Percentiles rank a stretch among this genome's conserved stretches.
phyloP scores from a whole-genome alignment of 768 basidiomycete species.

The Mycena chlorophos region DNA sequence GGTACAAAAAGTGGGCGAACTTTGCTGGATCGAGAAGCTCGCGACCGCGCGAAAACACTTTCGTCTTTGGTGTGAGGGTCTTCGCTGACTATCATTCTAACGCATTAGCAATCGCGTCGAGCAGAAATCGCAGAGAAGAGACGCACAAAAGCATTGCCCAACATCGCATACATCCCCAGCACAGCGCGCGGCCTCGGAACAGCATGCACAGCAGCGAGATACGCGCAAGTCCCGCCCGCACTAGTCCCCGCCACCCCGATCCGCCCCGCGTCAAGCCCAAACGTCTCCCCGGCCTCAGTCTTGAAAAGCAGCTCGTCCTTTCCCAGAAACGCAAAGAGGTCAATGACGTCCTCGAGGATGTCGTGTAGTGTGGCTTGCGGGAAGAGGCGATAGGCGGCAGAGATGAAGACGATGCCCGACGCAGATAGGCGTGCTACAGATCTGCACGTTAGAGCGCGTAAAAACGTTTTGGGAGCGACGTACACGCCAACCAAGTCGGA shows the following conservation, averaged over 20 bases:
- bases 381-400: slow-evolving; percentile 63
- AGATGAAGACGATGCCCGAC: slow-evolving; percentile 58
- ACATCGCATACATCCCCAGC: slow-evolving; percentile 62
- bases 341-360: slow-evolving; percentile 57
- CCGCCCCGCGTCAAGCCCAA: slow-evolving; percentile 42
- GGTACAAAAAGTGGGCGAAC: slow-evolving; percentile 51
- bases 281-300: slow-evolving; percentile 15
- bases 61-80: slow-evolving; percentile 48
- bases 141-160: slow-evolving; percentile 57
- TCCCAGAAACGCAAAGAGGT: slow-evolving; percentile 51
- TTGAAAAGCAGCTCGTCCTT: slow-evolving; percentile 22
- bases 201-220: slow-evolving; percentile 57
- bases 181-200: slow-evolving; percentile 54
- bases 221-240: slow-evolving; percentile 64
- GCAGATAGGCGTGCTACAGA: slow-evolving; percentile 46
- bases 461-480: no score
- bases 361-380: slow-evolving; percentile 56
- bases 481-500: slow-evolving; percentile 49
- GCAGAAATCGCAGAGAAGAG: not conserved
- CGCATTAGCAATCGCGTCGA: not conserved
- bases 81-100: slow-evolving; percentile 44
- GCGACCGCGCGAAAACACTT: slow-evolving; percentile 54
- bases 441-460: not conserved
- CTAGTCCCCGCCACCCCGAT: slow-evolving; percentile 59
- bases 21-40: slow-evolving; percentile 52